Conservation (phyloP, 73 alveolate genomes). For the Tetrahymena borealis region DNA sequence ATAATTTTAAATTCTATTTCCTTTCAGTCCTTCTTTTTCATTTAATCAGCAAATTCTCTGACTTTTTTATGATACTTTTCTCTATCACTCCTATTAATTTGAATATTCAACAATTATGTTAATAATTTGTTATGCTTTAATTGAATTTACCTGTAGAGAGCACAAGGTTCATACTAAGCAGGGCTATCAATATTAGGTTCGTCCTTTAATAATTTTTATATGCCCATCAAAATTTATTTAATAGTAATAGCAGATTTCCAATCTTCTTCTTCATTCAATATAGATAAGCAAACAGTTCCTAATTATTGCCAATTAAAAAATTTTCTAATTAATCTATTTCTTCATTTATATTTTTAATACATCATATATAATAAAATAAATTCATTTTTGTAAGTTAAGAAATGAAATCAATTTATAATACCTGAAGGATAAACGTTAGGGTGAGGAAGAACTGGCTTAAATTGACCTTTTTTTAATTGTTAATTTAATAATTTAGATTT, state of each 20-base stretch:
- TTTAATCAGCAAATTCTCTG: constrained; percentile 24
- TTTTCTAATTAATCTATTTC: too few species aligned
- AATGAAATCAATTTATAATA: neutral
- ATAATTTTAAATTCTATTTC: neutral
- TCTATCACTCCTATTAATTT: constrained; percentile 6
- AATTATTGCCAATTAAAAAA: neutral
- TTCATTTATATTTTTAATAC: too few species aligned
- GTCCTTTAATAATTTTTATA: constrained; percentile 55
- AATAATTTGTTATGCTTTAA: neutral
- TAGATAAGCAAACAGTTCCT: constrained; percentile 65
- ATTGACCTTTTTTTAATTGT: constrained; percentile 5
- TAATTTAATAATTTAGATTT: neutral
- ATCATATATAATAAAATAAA: neutral
- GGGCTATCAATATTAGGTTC: constrained; percentile 70
- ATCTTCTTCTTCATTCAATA: constrained; percentile 71
- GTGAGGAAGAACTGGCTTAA: constrained; percentile 63
- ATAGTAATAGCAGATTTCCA: constrained; percentile 70
- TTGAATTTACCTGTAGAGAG: constrained; percentile 43
- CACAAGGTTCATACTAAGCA: constrained; percentile 73
- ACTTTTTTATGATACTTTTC: constrained; percentile 27
- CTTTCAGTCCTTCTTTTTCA: neutral
- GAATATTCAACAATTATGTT: constrained; percentile 27
- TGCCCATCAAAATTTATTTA: constrained; percentile 62
- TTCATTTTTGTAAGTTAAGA: neutral
- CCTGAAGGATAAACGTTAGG: constrained; percentile 73